Percentiles rank a stretch among this genome's conserved stretches.
phyloP scores from a whole-genome alignment of 2,329 filamentous ascomycete species.

The Cytospora schulzeri region DNA sequence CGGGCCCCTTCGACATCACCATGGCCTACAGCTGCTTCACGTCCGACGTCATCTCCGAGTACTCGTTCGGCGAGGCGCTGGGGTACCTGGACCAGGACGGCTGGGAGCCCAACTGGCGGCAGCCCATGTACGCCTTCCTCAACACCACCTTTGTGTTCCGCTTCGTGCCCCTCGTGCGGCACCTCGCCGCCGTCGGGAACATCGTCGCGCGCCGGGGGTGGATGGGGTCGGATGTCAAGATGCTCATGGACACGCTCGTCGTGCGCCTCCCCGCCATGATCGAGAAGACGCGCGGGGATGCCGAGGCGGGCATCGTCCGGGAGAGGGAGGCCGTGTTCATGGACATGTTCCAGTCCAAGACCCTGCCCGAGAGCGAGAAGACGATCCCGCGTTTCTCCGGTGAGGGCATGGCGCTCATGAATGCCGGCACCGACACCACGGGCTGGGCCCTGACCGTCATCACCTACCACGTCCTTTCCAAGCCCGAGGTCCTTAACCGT shows the following conservation, averaged over 20 bases:
- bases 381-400: not conserved
- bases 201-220: not conserved
- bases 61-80: conserved; percentile 41
- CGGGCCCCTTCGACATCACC: conserved; percentile 37
- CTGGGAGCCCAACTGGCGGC: conserved; percentile 37
- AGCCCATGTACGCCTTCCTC: not conserved
- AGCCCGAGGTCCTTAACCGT: not conserved
- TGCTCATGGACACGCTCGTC: not conserved
- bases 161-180: not conserved
- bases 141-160: not conserved
- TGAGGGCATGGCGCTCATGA: not conserved
- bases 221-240: not conserved
- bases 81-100: conserved; percentile 32
- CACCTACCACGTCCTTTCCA: conserved; percentile 1
- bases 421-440: conserved; percentile 10
- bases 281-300: not conserved
- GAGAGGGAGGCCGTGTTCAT: not conserved
- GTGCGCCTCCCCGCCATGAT: not conserved
- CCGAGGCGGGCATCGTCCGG: not conserved
- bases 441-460: conserved; percentile 6
- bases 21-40: conserved; percentile 44
- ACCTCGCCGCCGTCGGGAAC: not conserved
- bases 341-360: not conserved
- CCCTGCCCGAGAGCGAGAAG: not conserved
- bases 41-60: conserved; percentile 42